These are phyloP conservation scores for Trametes coccinea DNA, from an alignment of 768 basidiomycete species.

Conservation along the genomic window DNA sequence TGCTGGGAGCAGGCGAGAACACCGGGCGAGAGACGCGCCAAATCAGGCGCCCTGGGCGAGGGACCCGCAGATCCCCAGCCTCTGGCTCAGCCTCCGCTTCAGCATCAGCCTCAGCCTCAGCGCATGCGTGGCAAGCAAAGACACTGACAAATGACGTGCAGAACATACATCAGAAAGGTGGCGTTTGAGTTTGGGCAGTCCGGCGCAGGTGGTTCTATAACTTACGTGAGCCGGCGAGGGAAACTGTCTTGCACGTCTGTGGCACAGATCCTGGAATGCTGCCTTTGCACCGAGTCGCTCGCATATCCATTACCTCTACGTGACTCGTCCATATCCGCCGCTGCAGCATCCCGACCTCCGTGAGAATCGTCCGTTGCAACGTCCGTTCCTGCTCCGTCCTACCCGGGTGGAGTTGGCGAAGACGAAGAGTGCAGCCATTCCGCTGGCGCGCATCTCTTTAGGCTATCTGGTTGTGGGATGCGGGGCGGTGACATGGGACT, in stretches of 20 bases:
- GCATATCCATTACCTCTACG: too few species aligned
- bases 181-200: conserved; percentile 23
- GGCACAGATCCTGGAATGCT: conserved; percentile 8
- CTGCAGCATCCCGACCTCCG: not conserved
- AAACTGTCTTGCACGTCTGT: conserved; percentile 12
- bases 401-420: conserved; percentile 9
- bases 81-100: not conserved
- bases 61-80: not conserved
- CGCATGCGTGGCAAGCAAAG: conserved; percentile 11
- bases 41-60: not conserved
- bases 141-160: conserved; percentile 21
- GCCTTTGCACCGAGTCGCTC: not conserved
- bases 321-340: not conserved
- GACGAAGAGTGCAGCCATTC: not conserved
- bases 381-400: conserved; percentile 13
- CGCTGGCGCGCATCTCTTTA: conserved; percentile 21
- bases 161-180: conserved; percentile 26
- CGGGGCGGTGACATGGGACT: not conserved
- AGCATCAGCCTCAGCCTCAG: conserved; percentile 5
- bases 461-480: conserved; percentile 21
- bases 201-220: conserved; percentile 10
- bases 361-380: not conserved
- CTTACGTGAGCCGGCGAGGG: conserved; percentile 19
- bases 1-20: conserved; percentile 8
- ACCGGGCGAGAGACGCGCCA: conserved; percentile 4